Evolutionary conservation across 169 alveolate genomes (phyloP).

Genomic region (Eimeria falciformis): DNA sequence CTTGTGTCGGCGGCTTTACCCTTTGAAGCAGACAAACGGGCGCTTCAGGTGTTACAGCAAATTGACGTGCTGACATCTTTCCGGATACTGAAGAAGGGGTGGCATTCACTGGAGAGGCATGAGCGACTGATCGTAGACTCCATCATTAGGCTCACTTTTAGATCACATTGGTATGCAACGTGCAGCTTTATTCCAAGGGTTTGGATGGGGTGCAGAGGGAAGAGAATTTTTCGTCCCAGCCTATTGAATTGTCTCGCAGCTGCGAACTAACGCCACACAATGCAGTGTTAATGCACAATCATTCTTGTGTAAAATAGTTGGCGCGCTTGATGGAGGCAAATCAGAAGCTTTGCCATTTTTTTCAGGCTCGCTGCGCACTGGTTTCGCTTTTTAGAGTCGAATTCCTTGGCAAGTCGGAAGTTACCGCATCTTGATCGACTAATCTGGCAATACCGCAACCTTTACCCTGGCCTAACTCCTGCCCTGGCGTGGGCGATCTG

Average conservation of each 20-base stretch:
- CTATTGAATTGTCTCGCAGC: too few relatives aligned
- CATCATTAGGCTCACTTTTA: constrained; percentile 13
- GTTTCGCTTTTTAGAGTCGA: constrained; percentile 19
- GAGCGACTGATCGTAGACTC: constrained; percentile 16
- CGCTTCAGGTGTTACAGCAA: constrained; percentile 20
- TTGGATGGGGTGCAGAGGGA: too few relatives aligned
- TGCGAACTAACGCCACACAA: too few relatives aligned
- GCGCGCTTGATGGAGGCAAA: too few relatives aligned
- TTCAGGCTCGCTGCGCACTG: constrained; percentile 59
- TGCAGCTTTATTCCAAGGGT: too few relatives aligned
- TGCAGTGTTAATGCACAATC: too few relatives aligned
- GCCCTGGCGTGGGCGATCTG: constrained; percentile 75
- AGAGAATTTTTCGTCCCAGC: too few relatives aligned
- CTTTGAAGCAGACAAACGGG: neutral
- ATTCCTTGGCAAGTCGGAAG: constrained; percentile 5
- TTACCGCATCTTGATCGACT: constrained; percentile 20
- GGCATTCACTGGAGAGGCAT: constrained; percentile 3
- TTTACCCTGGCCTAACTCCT: constrained; percentile 67
- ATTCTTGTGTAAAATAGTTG: too few relatives aligned
- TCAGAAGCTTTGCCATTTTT: neutral
- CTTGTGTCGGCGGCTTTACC: neutral
- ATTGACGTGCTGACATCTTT: neutral
- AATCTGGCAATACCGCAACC: constrained; percentile 59
- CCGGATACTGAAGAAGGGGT: neutral
- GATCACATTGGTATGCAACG: constrained; percentile 25